These are phyloP conservation scores for Candida hispaniensis DNA, from an alignment of 805 yeast genomes.

Conservation along the genomic window DNA sequence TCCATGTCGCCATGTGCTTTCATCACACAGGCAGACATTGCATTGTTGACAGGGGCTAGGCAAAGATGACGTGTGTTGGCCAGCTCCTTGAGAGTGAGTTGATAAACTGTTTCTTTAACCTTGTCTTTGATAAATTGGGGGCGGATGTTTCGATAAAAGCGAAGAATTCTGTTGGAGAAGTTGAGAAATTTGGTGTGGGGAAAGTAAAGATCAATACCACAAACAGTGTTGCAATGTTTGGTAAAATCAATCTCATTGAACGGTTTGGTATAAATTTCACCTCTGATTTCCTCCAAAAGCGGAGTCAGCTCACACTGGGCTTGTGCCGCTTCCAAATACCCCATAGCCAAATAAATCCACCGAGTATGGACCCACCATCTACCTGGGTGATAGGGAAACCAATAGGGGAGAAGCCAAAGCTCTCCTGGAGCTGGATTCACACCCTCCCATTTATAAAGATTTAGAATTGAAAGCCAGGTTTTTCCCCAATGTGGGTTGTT, in stretches of 20 bases:
- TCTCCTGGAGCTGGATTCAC: conserved; percentile 94
- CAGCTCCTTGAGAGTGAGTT: conserved; percentile 60
- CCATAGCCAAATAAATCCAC: conserved; percentile 78
- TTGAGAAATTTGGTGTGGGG: conserved; percentile 73
- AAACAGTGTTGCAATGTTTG: conserved; percentile 67
- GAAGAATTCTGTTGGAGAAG: conserved; percentile 47
- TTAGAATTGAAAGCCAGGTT: conserved; percentile 72
- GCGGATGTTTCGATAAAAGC: conserved; percentile 58
- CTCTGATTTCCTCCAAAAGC: conserved; percentile 52
- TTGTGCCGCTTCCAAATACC: conserved; percentile 57
- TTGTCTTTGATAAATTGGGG: conserved; percentile 59
- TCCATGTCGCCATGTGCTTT: conserved; percentile 47
- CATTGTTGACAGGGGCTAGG: conserved; percentile 91
- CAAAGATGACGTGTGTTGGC: conserved; percentile 69
- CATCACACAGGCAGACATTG: conserved; percentile 66
- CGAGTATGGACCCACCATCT: conserved; percentile 99
- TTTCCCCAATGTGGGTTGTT: conserved; percentile 97
- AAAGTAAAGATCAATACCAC: conserved; percentile 86
- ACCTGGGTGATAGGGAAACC: conserved; percentile 80
- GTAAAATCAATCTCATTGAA: conserved; percentile 59
- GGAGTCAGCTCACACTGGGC: conserved; percentile 52
- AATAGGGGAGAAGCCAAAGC: conserved; percentile 76
- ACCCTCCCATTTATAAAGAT: conserved; percentile 87
- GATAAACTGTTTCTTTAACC: conserved; percentile 45
- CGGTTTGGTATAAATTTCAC: conserved; percentile 63